Base-by-base conservation (phyloP, 2,329 filamentous ascomycete species). In the Cladosporium velox region DNA sequence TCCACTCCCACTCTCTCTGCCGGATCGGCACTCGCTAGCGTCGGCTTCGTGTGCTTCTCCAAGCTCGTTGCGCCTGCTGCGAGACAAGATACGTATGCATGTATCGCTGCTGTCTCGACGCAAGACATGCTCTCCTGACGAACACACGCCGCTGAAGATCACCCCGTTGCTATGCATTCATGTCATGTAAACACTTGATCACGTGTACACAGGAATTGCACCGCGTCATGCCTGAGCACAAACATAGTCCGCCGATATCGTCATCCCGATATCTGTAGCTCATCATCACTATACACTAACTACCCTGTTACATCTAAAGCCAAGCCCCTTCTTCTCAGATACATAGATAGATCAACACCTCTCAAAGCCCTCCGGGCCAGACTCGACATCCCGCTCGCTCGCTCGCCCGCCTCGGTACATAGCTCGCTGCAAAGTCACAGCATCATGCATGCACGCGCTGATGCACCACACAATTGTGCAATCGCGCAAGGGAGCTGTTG, bases 361-460 rank as follows among this genome's bases (percentile, higher is more conserved):
- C 34, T 15, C 21, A 18, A 38, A 30, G 30, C 49, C 18, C 54
- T 57, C 54, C 54, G 54, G 54, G 54, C 54, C 32, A 57, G 54
- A 38, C 32, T 57, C 54, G 30, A 57, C 54, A 8, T 7, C 8
- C 8, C 35, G 14, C 21, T 51, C n/a, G 21, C 49, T 58, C n/a
- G 32, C 26, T 6, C 32, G 54, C 54, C 54, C 30, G 32, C 15
- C 10, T 51, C 47, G n/a, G 47, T 11, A 24, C 47, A 51, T 28
- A 52, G 49, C 49, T 52, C 49, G 49, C 49, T n/a, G 26, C 52
- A 55, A 58, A 24, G 24, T 47, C 57, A 52, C 59, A 51, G 59
- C 59, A 62, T 62, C 59, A 62, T 62, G 47, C 59, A 62, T 62
- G 59, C 59, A 62, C 47, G 59, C 59, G 34, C 18, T 30, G 15